Percentiles rank a stretch among this genome's conserved stretches.
phyloP scores from a whole-genome alignment of 2,329 filamentous ascomycete species.

The Pseudogymnoascus sp. region DNA sequence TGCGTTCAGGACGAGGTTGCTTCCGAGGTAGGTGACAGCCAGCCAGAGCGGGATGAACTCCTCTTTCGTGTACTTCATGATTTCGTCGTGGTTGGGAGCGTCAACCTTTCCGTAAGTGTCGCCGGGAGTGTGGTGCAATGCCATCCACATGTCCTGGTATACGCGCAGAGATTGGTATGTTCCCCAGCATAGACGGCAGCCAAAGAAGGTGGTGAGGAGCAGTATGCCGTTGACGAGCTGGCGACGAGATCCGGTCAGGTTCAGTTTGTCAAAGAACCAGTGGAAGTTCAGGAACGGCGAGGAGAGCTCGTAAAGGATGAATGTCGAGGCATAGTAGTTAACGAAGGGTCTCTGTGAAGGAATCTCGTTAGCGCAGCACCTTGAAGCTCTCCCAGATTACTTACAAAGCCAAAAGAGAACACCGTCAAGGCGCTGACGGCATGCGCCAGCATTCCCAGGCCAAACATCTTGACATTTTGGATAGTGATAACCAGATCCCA shows the following conservation, averaged over 20 bases:
- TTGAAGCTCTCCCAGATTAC: slow-evolving; percentile 31
- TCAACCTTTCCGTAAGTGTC: slow-evolving; percentile 25
- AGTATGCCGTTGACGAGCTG: slow-evolving; percentile 74
- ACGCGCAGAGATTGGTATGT: slow-evolving; percentile 65
- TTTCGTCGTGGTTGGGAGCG: slow-evolving; percentile 29
- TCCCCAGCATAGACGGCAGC: slow-evolving; percentile 70
- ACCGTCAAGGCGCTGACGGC: slow-evolving; percentile 68
- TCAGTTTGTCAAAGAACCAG: slow-evolving; percentile 86
- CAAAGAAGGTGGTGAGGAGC: slow-evolving; percentile 69
- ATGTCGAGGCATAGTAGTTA: slow-evolving; percentile 74
- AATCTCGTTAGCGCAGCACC: neutral
- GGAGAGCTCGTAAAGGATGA: slow-evolving; percentile 83
- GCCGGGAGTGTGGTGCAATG: slow-evolving; percentile 42
- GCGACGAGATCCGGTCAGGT: slow-evolving; percentile 65
- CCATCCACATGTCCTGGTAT: slow-evolving; percentile 63
- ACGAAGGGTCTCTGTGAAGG: slow-evolving; percentile 66
- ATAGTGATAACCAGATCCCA: slow-evolving; percentile 73
- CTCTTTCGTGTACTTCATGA: slow-evolving; percentile 46
- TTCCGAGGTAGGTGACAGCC: slow-evolving; percentile 58
- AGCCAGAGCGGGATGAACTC: slow-evolving; percentile 64
- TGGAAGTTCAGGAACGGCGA: slow-evolving; percentile 82
- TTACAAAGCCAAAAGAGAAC: slow-evolving; percentile 73
- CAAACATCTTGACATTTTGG: slow-evolving; percentile 62
- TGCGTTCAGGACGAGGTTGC: slow-evolving; percentile 66
- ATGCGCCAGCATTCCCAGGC: slow-evolving; percentile 57